Base-by-base conservation (phyloP, 2,329 filamentous ascomycete genomes). In the Sclerotiophoma versabilis region DNA sequence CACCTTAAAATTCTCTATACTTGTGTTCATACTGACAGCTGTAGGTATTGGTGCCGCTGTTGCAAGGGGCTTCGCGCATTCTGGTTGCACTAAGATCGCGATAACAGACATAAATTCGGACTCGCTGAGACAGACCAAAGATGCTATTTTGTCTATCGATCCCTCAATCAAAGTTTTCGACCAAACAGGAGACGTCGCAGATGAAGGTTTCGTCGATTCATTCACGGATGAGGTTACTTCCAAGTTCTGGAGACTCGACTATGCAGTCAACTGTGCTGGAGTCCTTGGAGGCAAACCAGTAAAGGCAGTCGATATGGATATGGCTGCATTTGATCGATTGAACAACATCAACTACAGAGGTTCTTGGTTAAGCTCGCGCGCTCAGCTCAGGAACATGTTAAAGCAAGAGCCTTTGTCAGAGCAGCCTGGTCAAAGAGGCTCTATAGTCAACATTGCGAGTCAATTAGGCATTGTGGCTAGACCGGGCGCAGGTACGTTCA, bases 321-420 rank as follows among this genome's bases (percentile, higher is more conserved):
- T 76, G 0, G 75, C 76, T 1, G 75, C 74, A 9, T 86, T 86
- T 38, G 83, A 86, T 50, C 73, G 73, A 7, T 75, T 86, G 39
- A 85, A 80, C 30, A 77, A 73, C 33, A 76, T 86, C 63, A 87
- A 87, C 59, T 85, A 85, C 59, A 77, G 77, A 14, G 84, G 84
- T 2, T 79, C 85, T 0, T 86, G 82, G 79, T 72, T 84, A 9
- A 85, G 83, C 57, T 81, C 84, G 33, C 58, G 65, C 44, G 83
- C 81, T 39, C 75, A 86, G 68, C 63, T 85, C 9, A 67, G 63
- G 4, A 69, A 77, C 27, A 84, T 85, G 82, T 51, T 83, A 25
- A 71, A 73, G 19, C 82, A 85, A 61, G 75, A 81, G 19, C 60
- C 83, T 76, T 1, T 78, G 71, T 3, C 84, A 76, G 59, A 64